Evolutionary conservation across 2,329 filamentous ascomycete genomes (phyloP), one percentile per base, ranked within the genome.

Genomic region (Colletotrichum theobromicola): DNA sequence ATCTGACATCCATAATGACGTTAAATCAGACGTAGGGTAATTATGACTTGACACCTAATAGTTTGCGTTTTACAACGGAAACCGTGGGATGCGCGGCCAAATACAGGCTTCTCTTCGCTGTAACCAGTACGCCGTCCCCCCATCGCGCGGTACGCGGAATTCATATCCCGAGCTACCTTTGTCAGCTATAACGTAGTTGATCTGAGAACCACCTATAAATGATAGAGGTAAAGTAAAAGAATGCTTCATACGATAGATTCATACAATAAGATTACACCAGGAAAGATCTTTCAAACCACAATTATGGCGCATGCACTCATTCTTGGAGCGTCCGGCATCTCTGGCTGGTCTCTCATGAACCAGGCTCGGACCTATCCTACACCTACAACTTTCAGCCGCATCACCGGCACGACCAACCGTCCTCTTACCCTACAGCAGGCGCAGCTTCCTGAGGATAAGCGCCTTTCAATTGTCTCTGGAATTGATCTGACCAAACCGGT

Each of bases 291-390:
- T 57, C 13, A 28, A 13, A 13, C 24, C 7, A 18, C 15, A n/a
- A 32, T 2, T 4, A 76, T 77, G 76, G 67, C 76, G 8, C 75
- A 77, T 46, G 76, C 76, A 30, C 64, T 78, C 4, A 63, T 78
- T 30, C 63, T 78, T n/a, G 75, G 77, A 4, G 77, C 76, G 57
- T 76, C 67, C 5, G 76, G 77, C 7, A 78, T 77, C 26, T 78
- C 77, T 4, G 77, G 77, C 37, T 77, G 77, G 76, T 75, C 77
- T 15, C 46, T 77, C 8, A 12, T 76, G n/a, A 78, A 78, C 68
- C 70, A 77, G 16, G 50, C 67, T 13, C 42, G 35, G 21, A 26
- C 13, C 6, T 76, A 78, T 32, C 76, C 75, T 21, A 71, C 73
- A 5, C 34, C 68, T 2, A 74, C 58, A 9, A 70, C 76, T 0